Conservation (phyloP, 106 monocot species). For the Dendrobium nobile region DNA sequence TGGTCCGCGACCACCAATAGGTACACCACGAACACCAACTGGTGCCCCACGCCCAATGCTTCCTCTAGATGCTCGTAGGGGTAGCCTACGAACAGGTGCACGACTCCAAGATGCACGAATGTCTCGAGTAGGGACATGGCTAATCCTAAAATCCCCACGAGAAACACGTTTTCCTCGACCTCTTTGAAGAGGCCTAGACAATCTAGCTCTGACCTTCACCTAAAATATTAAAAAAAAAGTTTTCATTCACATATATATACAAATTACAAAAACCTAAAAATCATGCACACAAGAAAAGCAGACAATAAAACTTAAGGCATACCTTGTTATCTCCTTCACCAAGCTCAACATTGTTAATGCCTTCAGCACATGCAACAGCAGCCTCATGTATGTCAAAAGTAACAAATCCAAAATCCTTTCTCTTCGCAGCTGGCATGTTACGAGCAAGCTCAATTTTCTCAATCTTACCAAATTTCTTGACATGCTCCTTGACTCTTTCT, state of each 20-base stretch:
- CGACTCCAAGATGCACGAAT: slow-evolving; percentile 35
- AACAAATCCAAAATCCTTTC: slow-evolving; percentile 96
- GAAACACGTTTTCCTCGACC: slow-evolving; percentile 48
- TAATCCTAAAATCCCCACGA: slow-evolving; percentile 48
- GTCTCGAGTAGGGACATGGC: slow-evolving; percentile 19
- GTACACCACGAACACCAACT: slow-evolving; percentile 20
- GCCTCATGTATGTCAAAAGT: slow-evolving; percentile 84
- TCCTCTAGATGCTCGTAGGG: slow-evolving; percentile 17
- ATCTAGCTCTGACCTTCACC: slow-evolving; percentile 83
- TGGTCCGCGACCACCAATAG: slow-evolving; percentile 23
- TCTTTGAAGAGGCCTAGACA: slow-evolving; percentile 77
- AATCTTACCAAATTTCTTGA: slow-evolving; percentile 81
- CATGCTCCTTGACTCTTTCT: slow-evolving; percentile 59
- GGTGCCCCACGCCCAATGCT: slow-evolving; percentile 20
- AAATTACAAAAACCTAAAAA: not conserved
- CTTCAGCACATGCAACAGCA: slow-evolving; percentile 82
- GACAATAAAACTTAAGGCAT: not conserved
- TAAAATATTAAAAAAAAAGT: slow-evolving; percentile 8
- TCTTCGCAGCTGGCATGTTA: slow-evolving; percentile 91
- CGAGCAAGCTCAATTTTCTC: slow-evolving; percentile 93
- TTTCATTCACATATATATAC: not conserved
- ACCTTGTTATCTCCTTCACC: slow-evolving; percentile 92
- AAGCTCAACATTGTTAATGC: slow-evolving; percentile 74
- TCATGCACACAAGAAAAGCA: not conserved
- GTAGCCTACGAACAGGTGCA: slow-evolving; percentile 31